phyloP scores from a whole-genome alignment of 1,284 basidiomycete genomes.

The Malassezia pachydermatis region DNA sequence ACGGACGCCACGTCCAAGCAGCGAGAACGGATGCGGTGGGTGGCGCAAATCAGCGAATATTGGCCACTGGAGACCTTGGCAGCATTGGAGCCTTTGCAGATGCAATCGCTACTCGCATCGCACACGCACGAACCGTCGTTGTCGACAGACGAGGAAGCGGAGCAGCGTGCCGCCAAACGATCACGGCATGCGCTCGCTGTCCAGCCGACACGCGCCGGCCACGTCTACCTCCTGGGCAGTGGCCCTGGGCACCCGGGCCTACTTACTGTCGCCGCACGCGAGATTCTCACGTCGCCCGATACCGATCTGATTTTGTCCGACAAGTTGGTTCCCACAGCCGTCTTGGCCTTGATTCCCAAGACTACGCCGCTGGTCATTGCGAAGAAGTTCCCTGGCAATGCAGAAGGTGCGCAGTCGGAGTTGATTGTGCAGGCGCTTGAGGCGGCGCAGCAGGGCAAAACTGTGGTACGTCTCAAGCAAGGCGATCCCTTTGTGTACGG shows the following conservation, averaged over 20 bases:
- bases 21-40: conserved; percentile 48
- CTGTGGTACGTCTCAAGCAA: conserved; percentile 87
- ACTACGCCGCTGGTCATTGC: conserved; percentile 63
- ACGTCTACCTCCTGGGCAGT: conserved; percentile 69
- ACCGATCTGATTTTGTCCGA: conserved; percentile 83
- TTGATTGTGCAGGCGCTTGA: conserved; percentile 82
- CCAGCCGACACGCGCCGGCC: conserved; percentile 15
- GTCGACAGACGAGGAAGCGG: not conserved
- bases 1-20: conserved; percentile 19
- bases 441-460: conserved; percentile 66
- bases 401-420: conserved; percentile 83
- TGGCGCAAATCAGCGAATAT: conserved; percentile 57
- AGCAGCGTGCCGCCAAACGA: conserved; percentile 2
- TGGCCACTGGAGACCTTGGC: conserved; percentile 76
- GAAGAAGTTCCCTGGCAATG: conserved; percentile 92
- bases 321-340: conserved; percentile 86
- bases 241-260: conserved; percentile 88
- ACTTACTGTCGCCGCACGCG: conserved; percentile 75
- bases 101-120: conserved; percentile 52
- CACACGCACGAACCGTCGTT: not conserved
- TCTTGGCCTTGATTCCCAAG: conserved; percentile 72
- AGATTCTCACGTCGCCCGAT: conserved; percentile 59
- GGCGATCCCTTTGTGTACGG: conserved; percentile 93
- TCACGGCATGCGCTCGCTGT: conserved; percentile 10
- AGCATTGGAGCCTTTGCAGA: conserved; percentile 59